Evolutionary conservation across 768 basidiomycete genomes (phyloP), one percentile per base, ranked within the genome.

Genomic region (Butyriboletus loyo): DNA sequence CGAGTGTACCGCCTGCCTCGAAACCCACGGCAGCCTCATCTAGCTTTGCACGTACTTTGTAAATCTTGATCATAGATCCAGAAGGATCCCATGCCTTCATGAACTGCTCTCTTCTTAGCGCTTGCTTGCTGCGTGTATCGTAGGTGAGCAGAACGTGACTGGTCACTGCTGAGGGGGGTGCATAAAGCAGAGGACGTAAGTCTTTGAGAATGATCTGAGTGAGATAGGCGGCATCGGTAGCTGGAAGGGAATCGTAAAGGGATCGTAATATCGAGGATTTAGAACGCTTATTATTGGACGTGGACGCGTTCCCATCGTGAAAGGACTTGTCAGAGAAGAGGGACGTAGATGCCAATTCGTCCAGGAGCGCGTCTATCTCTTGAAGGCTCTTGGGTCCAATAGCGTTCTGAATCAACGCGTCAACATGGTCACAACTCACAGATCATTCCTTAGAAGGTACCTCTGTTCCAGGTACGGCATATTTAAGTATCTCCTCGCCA

Each of bases 161-260:
- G 59, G 79, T 77, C 21, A 68, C 72, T 30, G 71, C 43, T 7
- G 66, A 74, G 14, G 78, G 77, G 0, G 86, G 72, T 3, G 90
- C 86, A 57, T 89, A 89, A 1, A 94, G 66, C 1, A 95, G 66
- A 8, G 92, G 92, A 27, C 85, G 80, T 0, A 98, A 72, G 66
- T 98, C 94, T 56, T 88, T 89, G 32, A 96, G 78, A 53, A 98
- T 88, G 56, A 96, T 86, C 62, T 98, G 94, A 0, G 88, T 87
- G 43, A 95, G 73, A 55, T 86, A 79, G 1, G 82, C 75, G 2
- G 86, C 79, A 36, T 89, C 86, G 11, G 70, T 68, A 0, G 91
- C 83, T 1, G 83, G 74, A 10, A 92, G 71, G 3, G 73, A 67
- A 36, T 75, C 73, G 56, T 83, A 93, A 4, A 95, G 75, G 15